phyloP scores from a whole-genome alignment of 202 grass and related monocot genomes.

The Carex sylvatica region DNA sequence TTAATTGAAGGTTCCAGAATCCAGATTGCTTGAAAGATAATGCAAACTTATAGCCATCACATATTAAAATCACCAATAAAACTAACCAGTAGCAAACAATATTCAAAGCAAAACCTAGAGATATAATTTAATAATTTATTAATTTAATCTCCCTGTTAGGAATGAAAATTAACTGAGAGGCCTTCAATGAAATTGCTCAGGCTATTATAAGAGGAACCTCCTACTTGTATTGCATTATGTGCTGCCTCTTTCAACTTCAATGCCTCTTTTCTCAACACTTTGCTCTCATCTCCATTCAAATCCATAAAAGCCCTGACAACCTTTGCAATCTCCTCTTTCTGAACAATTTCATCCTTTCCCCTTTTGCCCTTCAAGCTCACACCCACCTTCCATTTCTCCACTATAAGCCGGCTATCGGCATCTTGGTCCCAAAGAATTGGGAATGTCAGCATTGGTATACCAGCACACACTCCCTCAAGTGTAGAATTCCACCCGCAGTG shows the following conservation, averaged over 20 bases:
- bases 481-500: slow-evolving; percentile 76
- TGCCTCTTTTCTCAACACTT: slow-evolving; percentile 42
- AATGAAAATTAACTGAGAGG: slow-evolving; percentile 8
- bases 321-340: slow-evolving; percentile 43
- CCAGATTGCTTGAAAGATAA: too few relatives aligned
- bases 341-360: slow-evolving; percentile 33
- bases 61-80: not conserved
- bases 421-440: too few relatives aligned
- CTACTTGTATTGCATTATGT: slow-evolving; percentile 26
- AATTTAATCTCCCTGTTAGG: not conserved
- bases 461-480: slow-evolving; percentile 38
- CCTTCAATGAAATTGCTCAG: slow-evolving; percentile 48
- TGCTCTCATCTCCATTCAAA: slow-evolving; percentile 17
- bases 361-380: slow-evolving; percentile 43
- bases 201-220: slow-evolving; percentile 46
- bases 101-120: not conserved
- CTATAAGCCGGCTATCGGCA: not conserved
- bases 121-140: not conserved
- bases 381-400: slow-evolving; percentile 53
- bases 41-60: not conserved
- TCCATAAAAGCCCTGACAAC: slow-evolving; percentile 47
- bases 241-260: slow-evolving; percentile 31
- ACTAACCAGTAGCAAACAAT: not conserved
- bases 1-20: too few relatives aligned
- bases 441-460: too few relatives aligned